Percentiles rank a stretch among this genome's conserved stretches.
phyloP scores from a whole-genome alignment of 2,329 filamentous ascomycete genomes.

The Aspergillus fumigatiaffinis region DNA sequence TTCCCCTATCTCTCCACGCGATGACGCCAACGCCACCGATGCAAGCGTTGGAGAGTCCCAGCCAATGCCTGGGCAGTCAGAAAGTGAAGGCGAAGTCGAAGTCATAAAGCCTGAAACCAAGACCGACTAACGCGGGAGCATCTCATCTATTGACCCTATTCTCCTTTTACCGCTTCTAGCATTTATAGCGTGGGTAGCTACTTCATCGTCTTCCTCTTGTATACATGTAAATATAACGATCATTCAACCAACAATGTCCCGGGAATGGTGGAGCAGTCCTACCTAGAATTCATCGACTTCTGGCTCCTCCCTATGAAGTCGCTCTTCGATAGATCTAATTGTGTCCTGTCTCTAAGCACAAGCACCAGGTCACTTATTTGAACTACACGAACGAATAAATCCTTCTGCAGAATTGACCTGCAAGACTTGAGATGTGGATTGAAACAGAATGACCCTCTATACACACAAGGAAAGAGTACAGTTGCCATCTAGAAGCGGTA shows the following conservation, averaged over 20 bases:
- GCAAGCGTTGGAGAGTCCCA: slow-evolving; percentile 6
- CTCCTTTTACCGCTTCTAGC: slow-evolving; percentile 7
- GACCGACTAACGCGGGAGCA: background rate
- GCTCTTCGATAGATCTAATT: background rate
- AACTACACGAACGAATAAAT: background rate
- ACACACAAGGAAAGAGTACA: background rate
- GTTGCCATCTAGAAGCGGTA: background rate
- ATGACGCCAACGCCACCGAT: slow-evolving; percentile 10
- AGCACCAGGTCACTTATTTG: background rate
- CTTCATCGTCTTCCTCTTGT: slow-evolving; percentile 1
- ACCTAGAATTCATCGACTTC: background rate
- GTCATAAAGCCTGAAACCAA: background rate
- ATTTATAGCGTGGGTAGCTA: slow-evolving; percentile 14
- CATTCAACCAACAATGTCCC: no score
- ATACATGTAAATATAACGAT: slow-evolving; percentile 8
- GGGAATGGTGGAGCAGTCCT: background rate
- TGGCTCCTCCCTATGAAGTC: background rate
- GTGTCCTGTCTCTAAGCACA: background rate
- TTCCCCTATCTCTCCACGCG: slow-evolving; percentile 12
- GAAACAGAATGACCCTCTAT: background rate
- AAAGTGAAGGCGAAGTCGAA: slow-evolving; percentile 1
- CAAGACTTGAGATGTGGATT: background rate
- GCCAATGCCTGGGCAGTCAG: background rate
- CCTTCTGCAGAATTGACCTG: background rate
- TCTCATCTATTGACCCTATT: background rate